Evolutionary conservation across 73 alveolate genomes (phyloP), one percentile per base, ranked within the genome.

Genomic region (Stentor coeruleus): DNA sequence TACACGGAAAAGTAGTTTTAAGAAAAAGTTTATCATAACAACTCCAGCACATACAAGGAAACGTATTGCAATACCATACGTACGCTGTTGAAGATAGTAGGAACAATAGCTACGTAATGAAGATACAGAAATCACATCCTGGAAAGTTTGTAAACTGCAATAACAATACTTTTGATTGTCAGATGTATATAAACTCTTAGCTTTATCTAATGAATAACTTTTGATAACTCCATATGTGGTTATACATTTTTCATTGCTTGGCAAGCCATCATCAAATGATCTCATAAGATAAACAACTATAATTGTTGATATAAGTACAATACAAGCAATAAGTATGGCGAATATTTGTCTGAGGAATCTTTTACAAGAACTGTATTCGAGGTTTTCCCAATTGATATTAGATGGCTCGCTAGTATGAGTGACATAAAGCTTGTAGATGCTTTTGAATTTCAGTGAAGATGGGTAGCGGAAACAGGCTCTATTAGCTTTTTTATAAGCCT

Each of bases 331-430:
- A 49, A 49, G 66, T 11, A 49, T 6, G 20, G 66, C 6, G 41
- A 60, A 11, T 6, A 26, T n/a, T 35, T 6, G 28, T 60, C 80
- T 60, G 41, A 60, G 28, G 28, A 60, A 60, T 60, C 80, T 60
- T 35, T 60, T 35, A 60, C 11, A 28, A 14, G 37, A 14, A 14
- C 55, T 28, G 41, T 28, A 28, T 60, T 86, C 91, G 6, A 86
- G 89, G 72, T 86, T 86, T 73, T 86, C 92, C 92, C 92, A 86
- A 35, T 60, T 86, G 28, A 86, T 86, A 55, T 86, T 83, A 6
- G 91, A 82, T 3, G 92, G 92, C 58, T 86, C 88, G 38, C 74
- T 86, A 3, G 79, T 86, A n/a, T 38, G 33, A n/a, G 39, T 39
- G 4, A 82, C 85, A 60, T 81, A 81, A 59, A 81, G 0, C 39